Evolutionary conservation across 192 early-diverging fungal genomes (phyloP).

Genomic region (Thamnidium elegans): DNA sequence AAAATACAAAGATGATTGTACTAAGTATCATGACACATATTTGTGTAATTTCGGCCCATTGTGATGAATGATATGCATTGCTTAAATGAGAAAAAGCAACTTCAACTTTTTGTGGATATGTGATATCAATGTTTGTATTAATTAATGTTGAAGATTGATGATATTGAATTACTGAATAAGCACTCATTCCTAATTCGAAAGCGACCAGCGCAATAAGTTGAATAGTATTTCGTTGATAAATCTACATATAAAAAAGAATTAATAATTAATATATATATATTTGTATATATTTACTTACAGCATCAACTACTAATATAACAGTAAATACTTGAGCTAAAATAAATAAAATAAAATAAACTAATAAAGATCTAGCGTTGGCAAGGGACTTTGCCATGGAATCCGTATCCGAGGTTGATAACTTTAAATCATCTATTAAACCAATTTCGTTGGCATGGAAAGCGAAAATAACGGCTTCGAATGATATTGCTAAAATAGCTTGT

Average conservation of each 20-base stretch:
- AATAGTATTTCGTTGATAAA: slow-evolving; percentile 90
- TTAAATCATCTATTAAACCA: slow-evolving; percentile 1
- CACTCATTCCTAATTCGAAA: slow-evolving; percentile 62
- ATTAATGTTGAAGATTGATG: slow-evolving; percentile 43
- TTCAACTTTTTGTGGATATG: neutral
- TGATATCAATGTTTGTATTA: neutral
- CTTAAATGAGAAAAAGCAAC: no score
- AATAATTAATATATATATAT: slow-evolving; percentile 6
- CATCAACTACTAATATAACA: slow-evolving; percentile 80
- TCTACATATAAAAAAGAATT: slow-evolving; percentile 39
- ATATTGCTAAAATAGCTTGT: slow-evolving; percentile 30
- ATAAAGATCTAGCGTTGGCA: slow-evolving; percentile 51
- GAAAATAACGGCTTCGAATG: slow-evolving; percentile 38
- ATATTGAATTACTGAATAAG: slow-evolving; percentile 71
- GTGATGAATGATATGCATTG: slow-evolving; percentile 18
- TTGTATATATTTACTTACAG: no score
- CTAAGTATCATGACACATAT: slow-evolving; percentile 54
- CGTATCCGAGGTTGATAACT: neutral
- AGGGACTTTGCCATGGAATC: slow-evolving; percentile 11
- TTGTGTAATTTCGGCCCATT: slow-evolving; percentile 54
- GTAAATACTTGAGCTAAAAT: slow-evolving; percentile 85
- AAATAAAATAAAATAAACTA: slow-evolving; percentile 87
- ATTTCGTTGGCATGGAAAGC: slow-evolving; percentile 26
- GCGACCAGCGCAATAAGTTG: slow-evolving; percentile 77
- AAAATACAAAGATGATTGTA: slow-evolving; percentile 41